Conservation (phyloP, 2,329 filamentous ascomycete genomes). For the Calonectria pteridis region DNA sequence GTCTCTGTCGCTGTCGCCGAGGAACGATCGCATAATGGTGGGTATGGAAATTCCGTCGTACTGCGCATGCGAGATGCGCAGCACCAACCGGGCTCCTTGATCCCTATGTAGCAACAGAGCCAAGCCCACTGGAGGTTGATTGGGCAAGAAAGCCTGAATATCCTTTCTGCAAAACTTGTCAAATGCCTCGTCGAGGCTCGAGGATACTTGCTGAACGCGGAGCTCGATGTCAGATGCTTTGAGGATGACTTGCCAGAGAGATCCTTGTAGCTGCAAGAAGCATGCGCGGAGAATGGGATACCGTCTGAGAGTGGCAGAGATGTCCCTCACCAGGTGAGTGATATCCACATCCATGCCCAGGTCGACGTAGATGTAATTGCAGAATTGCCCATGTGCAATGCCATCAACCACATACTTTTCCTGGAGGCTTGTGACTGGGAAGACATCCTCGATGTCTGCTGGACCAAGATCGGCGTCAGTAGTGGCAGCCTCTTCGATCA, state of each 20-base stretch:
- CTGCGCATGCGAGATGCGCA: constrained; percentile 59
- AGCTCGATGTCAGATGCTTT: constrained; percentile 20
- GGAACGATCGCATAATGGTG: constrained; percentile 46
- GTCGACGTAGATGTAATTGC: constrained; percentile 41
- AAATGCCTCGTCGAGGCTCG: constrained; percentile 27
- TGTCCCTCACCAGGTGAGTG: constrained; percentile 30
- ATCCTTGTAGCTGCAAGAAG: constrained; percentile 31
- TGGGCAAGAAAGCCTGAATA: neutral
- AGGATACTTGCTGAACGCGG: constrained; percentile 8
- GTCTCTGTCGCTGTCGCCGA: neutral
- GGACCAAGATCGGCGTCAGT: constrained; percentile 1
- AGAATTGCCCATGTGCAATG: constrained; percentile 24
- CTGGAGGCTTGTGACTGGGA: constrained; percentile 34
- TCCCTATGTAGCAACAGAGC: constrained; percentile 29
- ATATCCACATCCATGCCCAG: constrained; percentile 33
- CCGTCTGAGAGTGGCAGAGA: constrained; percentile 19
- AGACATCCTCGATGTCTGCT: constrained; percentile 25
- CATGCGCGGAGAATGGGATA: constrained; percentile 38
- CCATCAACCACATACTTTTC: constrained; percentile 15
- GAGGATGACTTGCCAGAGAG: constrained; percentile 39
- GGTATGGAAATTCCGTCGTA: constrained; percentile 62
- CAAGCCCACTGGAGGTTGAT: constrained; percentile 30
- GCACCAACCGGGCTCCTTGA: constrained; percentile 33
- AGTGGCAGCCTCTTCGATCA: constrained; percentile 15
- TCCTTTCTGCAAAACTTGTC: constrained; percentile 25